phyloP scores from a whole-genome alignment of 75 land plant species.

The Sequoiadendron giganteum region DNA sequence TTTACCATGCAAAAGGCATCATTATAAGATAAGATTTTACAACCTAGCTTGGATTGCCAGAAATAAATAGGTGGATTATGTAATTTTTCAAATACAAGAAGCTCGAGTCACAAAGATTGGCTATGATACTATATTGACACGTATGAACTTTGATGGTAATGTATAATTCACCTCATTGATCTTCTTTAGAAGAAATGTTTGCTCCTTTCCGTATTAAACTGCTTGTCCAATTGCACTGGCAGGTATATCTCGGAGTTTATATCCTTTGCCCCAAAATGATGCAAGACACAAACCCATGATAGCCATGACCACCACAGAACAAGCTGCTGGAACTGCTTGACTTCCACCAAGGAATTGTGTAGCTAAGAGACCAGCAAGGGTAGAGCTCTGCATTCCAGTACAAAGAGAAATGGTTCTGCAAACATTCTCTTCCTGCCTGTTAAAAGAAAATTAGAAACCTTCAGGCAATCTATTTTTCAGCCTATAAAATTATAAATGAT shows the following conservation, averaged over 20 bases:
- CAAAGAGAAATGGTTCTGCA: conserved; percentile 84
- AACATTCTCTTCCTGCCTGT: conserved; percentile 78
- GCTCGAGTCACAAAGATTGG: background rate
- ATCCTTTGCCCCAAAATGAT: conserved; percentile 95
- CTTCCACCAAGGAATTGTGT: conserved; percentile 91
- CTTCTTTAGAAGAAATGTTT: background rate
- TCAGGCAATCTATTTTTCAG: background rate
- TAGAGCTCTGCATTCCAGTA: conserved; percentile 99
- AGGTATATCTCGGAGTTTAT: conserved; percentile 48
- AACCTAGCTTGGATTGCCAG: background rate
- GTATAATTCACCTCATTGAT: background rate
- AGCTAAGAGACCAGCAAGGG: conserved; percentile 93
- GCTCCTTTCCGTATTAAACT: background rate
- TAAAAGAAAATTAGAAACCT: background rate
- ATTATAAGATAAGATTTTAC: background rate
- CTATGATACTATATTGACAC: background rate
- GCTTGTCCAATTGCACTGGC: background rate
- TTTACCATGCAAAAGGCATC: background rate
- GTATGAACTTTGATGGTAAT: background rate
- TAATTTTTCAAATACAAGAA: background rate
- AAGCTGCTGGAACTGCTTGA: conserved; percentile 96
- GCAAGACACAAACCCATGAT: conserved; percentile 88
- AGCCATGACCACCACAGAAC: conserved; percentile 98
- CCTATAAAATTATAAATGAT: background rate
- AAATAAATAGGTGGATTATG: background rate